Evolutionary conservation across 805 yeast genomes (phyloP).

Genomic region (Kluyveromyces nonfermentans): DNA sequence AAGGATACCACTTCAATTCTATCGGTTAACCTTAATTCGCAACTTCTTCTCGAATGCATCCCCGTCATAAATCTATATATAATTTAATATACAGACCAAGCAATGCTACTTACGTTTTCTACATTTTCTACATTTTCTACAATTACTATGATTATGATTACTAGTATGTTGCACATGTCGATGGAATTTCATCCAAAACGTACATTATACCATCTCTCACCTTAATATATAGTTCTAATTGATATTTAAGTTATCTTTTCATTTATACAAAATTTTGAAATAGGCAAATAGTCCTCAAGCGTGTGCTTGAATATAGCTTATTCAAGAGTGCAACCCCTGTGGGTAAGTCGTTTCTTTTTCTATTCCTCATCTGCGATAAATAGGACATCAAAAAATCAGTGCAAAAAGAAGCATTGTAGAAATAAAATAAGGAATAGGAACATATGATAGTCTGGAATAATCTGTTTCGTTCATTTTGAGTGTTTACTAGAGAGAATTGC

Average conservation of each 20-base stretch:
- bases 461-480: neutral
- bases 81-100: too few species aligned
- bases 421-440: too few species aligned
- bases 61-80: conserved; percentile 19
- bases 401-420: neutral
- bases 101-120: too few species aligned
- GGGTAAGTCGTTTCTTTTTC: neutral
- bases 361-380: neutral
- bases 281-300: too few species aligned
- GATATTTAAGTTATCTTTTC: too few species aligned
- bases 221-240: too few species aligned
- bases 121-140: too few species aligned
- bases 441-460: neutral
- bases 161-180: too few species aligned
- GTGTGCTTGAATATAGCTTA: neutral
- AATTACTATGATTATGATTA: too few species aligned
- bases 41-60: conserved; percentile 19
- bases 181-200: too few species aligned
- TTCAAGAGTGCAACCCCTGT: neutral
- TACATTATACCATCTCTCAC: too few species aligned
- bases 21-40: conserved; percentile 12
- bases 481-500: neutral
- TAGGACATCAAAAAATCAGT: neutral
- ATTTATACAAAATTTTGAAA: too few species aligned
- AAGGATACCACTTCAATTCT: neutral